phyloP scores from a whole-genome alignment of 345 rosid species.

The Syzygium jambos region DNA sequence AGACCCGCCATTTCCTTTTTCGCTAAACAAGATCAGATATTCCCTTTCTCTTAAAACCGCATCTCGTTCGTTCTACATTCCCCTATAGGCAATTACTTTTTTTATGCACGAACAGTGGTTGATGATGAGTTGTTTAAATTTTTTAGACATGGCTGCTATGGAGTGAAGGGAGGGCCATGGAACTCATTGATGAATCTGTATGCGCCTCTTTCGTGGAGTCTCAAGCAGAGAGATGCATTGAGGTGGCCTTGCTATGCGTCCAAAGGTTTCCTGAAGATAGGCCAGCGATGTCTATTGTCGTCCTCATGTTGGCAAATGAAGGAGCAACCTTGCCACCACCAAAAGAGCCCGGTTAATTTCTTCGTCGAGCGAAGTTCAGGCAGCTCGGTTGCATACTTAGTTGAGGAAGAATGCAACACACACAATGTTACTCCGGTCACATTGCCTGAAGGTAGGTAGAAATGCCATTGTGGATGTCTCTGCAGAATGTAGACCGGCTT shows the following conservation, averaged over 20 bases:
- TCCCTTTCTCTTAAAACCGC: neutral
- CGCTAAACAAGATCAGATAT: neutral
- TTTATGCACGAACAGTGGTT: neutral
- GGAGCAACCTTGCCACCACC: conserved; percentile 5
- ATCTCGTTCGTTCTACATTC: neutral
- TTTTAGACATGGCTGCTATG: conserved; percentile 26
- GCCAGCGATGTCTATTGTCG: conserved; percentile 5
- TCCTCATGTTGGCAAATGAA: conserved; percentile 17
- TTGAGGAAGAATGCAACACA: neutral
- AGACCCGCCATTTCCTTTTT: neutral
- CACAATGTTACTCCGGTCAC: neutral
- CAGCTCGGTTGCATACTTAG: neutral
- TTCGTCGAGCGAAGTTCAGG: neutral
- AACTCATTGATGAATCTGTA: conserved; percentile 5
- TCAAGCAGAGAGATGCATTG: conserved; percentile 7
- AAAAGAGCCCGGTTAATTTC: conserved; percentile 15
- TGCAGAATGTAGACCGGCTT: neutral
- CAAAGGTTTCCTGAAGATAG: conserved; percentile 17
- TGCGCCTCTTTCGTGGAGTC: neutral
- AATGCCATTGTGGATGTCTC: neutral
- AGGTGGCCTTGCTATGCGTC: conserved; percentile 16
- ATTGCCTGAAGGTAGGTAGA: neutral
- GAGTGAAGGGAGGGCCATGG: conserved; percentile 1
- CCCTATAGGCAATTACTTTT: rapidly evolving
- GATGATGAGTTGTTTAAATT: neutral